Base-by-base conservation (phyloP, 257 asterid genomes). In the Ehretia macrophylla region DNA sequence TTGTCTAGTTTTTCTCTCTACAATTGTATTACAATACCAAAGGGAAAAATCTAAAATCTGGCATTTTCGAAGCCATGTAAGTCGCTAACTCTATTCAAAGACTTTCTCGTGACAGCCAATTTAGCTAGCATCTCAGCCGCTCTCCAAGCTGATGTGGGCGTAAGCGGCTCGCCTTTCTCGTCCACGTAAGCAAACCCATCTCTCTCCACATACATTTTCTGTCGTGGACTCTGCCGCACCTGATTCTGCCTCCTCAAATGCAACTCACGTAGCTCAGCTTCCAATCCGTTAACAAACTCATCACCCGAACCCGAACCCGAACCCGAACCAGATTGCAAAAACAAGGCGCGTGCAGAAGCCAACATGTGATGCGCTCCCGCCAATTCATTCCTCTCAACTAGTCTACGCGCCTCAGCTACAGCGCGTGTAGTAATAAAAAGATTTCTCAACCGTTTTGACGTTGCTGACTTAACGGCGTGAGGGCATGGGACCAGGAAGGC, bases 91-190 rank as follows among this genome's bases (percentile, higher is more conserved):
- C 95, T 77, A 55, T 86, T 93, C 91, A 89, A 55, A 13, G 97
- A 86, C 79, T 86, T 93, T 66, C 92, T 86, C 95, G 83, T 89
- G 8, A 86, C 87, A 27, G 99, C 99, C 18, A 93, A 83, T 57
- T 93, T 93, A 17, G 99, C 99, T 21, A 93, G 81, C 76, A 93
- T 84, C 71, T 93, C 99, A 49, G 97, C 97, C 32, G 97, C 96
- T 67, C 90, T 83, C 99, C 99, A 93, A 61, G 99, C 99, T 72
- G 99, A 93, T 5, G 95, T 89, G 42, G 99, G 99, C 67, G 99
- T 89, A 0, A 86, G 82, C 64, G 90, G 94, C 85, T 93, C 99
- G 19, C 77, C 71, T 58, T 85, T 82, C 10, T 72, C 90, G 0
- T 79, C 89, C 4, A 48, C 35, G 35, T 27, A 51, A 5, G 32